These are phyloP conservation scores for Populus ilicifolia DNA, from an alignment of 345 rosid genomes.

Conservation along the genomic window DNA sequence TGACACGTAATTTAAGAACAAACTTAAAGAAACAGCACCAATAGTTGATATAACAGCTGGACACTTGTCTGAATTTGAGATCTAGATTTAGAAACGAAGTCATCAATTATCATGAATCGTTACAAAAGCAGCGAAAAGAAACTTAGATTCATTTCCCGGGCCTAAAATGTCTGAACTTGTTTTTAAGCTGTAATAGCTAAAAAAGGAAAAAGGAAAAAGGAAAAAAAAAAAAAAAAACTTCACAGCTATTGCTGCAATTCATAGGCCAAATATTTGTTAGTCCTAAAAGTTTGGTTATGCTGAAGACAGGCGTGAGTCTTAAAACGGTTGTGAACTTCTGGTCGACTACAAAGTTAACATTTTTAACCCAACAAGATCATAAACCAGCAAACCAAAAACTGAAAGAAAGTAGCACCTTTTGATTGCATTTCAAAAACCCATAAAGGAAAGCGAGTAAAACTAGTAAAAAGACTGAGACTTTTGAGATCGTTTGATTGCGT, in stretches of 20 bases:
- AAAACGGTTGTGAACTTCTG: neutral
- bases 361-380: neutral
- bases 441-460: neutral
- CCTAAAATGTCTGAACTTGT: neutral
- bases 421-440: neutral
- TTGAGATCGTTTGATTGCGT: neutral
- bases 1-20: neutral
- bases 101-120: neutral
- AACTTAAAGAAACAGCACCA: neutral
- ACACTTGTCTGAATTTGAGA: neutral
- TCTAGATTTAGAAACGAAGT: constrained; percentile 13
- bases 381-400: neutral
- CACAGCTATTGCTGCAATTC: neutral
- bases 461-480: constrained; percentile 1
- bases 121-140: neutral
- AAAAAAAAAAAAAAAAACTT: neutral
- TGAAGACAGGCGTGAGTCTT: neutral
- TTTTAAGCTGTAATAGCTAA: neutral
- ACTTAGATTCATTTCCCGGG: neutral
- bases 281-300: neutral
- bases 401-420: neutral
- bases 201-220: neutral
- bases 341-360: neutral
- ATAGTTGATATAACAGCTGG: neutral
- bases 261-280: neutral